Conservation (phyloP, 352 stramenopile genomes). For the Globisporangium barbulae region DNA sequence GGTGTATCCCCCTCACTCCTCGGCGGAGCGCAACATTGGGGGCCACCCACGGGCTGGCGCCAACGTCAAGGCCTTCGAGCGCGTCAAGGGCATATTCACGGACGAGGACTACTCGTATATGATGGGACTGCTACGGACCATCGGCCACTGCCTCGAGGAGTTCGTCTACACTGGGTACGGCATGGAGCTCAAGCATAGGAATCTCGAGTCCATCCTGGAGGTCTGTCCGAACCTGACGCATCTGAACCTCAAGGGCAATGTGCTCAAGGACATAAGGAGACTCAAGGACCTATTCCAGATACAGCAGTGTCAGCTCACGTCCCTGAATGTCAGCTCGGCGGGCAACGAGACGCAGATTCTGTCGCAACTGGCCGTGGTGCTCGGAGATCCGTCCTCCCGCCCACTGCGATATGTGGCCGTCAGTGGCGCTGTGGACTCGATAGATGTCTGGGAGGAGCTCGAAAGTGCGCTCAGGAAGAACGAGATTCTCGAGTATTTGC, state of each 20-base stretch:
- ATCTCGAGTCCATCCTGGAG: background rate
- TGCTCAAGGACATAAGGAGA: background rate
- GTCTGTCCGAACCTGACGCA: background rate
- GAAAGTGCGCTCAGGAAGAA: background rate
- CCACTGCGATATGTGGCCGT: background rate
- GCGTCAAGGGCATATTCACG: background rate
- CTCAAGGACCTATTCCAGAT: background rate
- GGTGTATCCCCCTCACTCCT: conserved; percentile 8
- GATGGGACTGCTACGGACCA: background rate
- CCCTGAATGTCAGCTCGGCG: background rate
- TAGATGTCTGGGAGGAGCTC: background rate
- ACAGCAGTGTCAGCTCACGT: background rate
- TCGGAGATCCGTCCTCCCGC: background rate
- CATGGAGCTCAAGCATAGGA: background rate
- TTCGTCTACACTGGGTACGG: background rate
- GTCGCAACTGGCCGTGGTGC: background rate
- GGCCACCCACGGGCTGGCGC: background rate
- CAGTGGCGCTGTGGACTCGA: background rate
- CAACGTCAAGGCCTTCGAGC: background rate
- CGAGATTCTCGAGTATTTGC: background rate
- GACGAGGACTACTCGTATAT: no score
- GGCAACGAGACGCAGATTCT: background rate
- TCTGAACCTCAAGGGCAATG: background rate
- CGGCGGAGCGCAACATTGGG: no score
- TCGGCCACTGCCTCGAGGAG: background rate